Percentiles rank a stretch among this genome's conserved stretches.
phyloP scores from a whole-genome alignment of 129 eudicot genomes.

The Tanacetum coccineum region DNA sequence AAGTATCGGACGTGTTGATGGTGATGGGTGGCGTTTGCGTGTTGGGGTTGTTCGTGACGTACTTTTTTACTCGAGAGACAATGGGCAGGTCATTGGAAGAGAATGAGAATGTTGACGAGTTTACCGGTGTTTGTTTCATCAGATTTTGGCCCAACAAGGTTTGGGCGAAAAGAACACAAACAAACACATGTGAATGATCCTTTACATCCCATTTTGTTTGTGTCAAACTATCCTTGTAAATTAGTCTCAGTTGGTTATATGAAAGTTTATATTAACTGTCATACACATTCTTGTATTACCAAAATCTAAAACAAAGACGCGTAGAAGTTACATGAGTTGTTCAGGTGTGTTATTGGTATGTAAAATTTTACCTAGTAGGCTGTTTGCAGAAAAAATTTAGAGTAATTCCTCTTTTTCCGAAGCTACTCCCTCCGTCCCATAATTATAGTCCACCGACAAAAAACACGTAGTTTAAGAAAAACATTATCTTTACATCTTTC shows the following conservation, averaged over 20 bases:
- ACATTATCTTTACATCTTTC: too few relatives aligned
- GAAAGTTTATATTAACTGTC: too few relatives aligned
- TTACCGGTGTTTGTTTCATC: slow-evolving; percentile 28
- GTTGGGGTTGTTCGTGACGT: slow-evolving; percentile 46
- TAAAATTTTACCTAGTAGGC: too few relatives aligned
- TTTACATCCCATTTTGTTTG: neutral
- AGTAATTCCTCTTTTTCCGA: too few relatives aligned
- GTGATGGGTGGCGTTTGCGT: slow-evolving; percentile 44
- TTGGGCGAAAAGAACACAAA: neutral
- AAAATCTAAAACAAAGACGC: too few relatives aligned
- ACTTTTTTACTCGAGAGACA: slow-evolving; percentile 54
- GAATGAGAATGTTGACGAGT: slow-evolving; percentile 52
- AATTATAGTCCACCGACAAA: too few relatives aligned
- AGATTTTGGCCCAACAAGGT: slow-evolving; percentile 32
- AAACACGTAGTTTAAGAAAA: too few relatives aligned
- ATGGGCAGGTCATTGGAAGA: slow-evolving; percentile 64
- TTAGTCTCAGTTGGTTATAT: neutral
- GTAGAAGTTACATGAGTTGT: too few relatives aligned
- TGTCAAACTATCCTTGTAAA: neutral
- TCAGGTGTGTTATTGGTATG: too few relatives aligned
- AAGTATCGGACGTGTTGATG: slow-evolving; percentile 31
- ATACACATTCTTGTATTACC: too few relatives aligned
- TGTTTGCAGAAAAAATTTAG: too few relatives aligned
- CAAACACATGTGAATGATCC: slow-evolving; percentile 7
- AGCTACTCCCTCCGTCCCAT: too few relatives aligned